Evolutionary conservation across 2,329 filamentous ascomycete genomes (phyloP).

Genomic region (Talaromyces sp.): DNA sequence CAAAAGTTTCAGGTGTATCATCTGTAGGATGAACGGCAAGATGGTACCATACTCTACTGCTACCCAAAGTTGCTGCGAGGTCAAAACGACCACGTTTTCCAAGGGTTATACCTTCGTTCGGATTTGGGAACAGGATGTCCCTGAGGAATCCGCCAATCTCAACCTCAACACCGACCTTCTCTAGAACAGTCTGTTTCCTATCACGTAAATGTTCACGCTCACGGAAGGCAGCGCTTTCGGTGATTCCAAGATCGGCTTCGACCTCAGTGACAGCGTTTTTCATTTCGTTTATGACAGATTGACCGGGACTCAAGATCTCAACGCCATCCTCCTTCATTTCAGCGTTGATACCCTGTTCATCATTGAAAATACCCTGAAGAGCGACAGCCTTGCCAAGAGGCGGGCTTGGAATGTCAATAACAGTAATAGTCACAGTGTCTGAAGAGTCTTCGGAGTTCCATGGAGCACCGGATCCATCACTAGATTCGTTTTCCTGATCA

Average conservation of each 20-base stretch:
- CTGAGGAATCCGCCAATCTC: constrained; percentile 79
- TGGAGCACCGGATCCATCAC: constrained; percentile 60
- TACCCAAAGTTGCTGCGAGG: constrained; percentile 65
- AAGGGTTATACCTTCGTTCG: constrained; percentile 72
- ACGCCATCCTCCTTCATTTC: constrained; percentile 98
- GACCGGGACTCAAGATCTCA: constrained; percentile 65
- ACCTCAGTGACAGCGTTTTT: constrained; percentile 71
- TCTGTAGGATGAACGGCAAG: constrained; percentile 88
- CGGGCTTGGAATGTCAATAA: constrained; percentile 78
- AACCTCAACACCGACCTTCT: constrained; percentile 77
- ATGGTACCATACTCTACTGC: constrained; percentile 93
- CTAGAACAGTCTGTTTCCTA: constrained; percentile 73
- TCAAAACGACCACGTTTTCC: constrained; percentile 76
- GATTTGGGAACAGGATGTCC: constrained; percentile 71
- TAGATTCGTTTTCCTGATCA: constrained; percentile 60
- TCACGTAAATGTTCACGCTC: constrained; percentile 76
- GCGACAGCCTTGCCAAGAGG: constrained; percentile 80
- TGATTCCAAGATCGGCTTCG: constrained; percentile 73
- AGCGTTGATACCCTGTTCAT: constrained; percentile 83
- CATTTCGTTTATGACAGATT: constrained; percentile 83
- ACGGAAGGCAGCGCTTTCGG: constrained; percentile 59
- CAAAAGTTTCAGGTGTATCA: constrained; percentile 68
- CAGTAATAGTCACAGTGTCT: constrained; percentile 82
- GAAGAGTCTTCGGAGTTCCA: constrained; percentile 61
- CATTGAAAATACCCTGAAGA: constrained; percentile 87